A percentile compares a stretch with the other conserved stretches of the same genome.
These are phyloP conservation scores for Solidago caesia DNA, from an alignment of 129 eudicot genomes.

Conservation along the genomic window DNA sequence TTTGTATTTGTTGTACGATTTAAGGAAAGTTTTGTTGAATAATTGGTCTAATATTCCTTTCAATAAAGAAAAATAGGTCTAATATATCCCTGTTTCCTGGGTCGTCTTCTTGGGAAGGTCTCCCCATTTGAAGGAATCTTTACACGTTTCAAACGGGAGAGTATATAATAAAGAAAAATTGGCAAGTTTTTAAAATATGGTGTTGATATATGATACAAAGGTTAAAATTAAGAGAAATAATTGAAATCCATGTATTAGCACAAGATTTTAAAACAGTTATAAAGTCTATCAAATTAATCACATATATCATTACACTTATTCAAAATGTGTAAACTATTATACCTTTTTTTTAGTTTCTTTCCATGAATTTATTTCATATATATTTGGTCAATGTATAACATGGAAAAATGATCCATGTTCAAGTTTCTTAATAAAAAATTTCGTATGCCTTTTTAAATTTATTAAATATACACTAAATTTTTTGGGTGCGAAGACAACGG, in stretches of 20 bases:
- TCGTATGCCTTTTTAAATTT: too few relatives aligned
- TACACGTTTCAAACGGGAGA: conserved; percentile 5
- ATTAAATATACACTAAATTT: too few relatives aligned
- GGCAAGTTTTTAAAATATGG: too few relatives aligned
- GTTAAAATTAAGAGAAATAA: too few relatives aligned
- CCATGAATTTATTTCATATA: not conserved
- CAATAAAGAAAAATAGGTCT: not conserved
- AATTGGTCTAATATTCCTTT: not conserved
- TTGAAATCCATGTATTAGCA: too few relatives aligned
- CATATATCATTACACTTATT: not conserved
- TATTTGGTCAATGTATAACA: not conserved
- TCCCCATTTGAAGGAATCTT: conserved; percentile 18
- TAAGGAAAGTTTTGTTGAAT: conserved; percentile 21
- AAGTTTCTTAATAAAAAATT: too few relatives aligned
- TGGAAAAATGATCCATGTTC: too few relatives aligned
- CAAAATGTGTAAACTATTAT: conserved; percentile 12
- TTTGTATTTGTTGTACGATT: conserved; percentile 6
- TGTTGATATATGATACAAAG: too few relatives aligned
- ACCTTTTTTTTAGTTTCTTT: conserved; percentile 4
- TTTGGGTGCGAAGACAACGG: too few relatives aligned
- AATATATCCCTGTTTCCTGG: conserved; percentile 13
- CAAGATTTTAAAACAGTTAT: too few relatives aligned
- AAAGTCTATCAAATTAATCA: too few relatives aligned
- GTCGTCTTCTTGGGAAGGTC: conserved; percentile 29
- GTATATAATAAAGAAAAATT: not conserved